These are phyloP conservation scores for Phycomyces blakesleeanus DNA, from an alignment of 192 early-diverging fungal genomes.

Conservation along the genomic window DNA sequence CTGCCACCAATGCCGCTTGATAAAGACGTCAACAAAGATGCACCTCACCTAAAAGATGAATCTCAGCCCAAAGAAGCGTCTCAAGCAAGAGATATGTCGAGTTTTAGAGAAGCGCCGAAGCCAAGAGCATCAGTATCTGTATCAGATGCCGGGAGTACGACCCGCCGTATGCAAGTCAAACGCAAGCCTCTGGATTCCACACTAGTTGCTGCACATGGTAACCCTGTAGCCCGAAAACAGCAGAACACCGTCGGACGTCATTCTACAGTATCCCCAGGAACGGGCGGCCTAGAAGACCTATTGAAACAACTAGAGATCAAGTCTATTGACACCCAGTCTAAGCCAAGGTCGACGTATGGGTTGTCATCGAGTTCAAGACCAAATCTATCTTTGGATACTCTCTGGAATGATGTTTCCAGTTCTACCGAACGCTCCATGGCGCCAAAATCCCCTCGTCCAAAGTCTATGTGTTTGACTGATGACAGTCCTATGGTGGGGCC, in stretches of 20 bases:
- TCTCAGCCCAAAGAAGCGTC: too few relatives aligned
- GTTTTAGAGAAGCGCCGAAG: too few relatives aligned
- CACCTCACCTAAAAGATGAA: too few relatives aligned
- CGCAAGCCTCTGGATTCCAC: constrained; percentile 12
- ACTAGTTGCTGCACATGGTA: constrained; percentile 3
- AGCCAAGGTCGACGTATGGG: background rate
- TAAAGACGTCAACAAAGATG: too few relatives aligned
- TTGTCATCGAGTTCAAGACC: too few relatives aligned
- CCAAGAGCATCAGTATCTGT: too few relatives aligned
- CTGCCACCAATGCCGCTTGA: background rate
- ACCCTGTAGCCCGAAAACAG: background rate
- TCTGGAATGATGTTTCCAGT: too few relatives aligned
- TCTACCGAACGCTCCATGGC: background rate
- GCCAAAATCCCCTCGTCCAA: background rate
- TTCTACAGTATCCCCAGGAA: background rate
- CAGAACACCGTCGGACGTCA: background rate
- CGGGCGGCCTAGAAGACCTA: background rate
- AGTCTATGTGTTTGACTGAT: background rate
- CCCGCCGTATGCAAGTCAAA: constrained; percentile 6
- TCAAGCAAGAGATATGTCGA: too few relatives aligned
- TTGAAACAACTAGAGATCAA: background rate
- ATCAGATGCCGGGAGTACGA: constrained; percentile 11
- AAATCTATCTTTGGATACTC: too few relatives aligned
- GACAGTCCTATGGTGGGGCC: background rate
- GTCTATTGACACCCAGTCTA: background rate